phyloP scores from a whole-genome alignment of 345 rosid genomes.

The Arabidopsis suecica region DNA sequence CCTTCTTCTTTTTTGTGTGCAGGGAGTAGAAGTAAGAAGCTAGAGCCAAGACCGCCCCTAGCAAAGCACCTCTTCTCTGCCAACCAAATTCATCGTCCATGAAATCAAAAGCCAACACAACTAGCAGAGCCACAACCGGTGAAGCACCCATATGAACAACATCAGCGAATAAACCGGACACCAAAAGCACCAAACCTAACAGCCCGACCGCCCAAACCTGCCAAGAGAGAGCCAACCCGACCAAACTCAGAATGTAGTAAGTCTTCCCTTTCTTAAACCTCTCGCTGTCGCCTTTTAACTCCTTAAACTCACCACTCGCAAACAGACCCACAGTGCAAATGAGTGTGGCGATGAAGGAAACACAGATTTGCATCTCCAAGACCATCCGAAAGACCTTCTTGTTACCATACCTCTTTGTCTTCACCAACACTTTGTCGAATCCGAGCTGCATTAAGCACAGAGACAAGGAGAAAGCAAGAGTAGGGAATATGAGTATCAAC shows the following conservation, averaged over 20 bases:
- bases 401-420: constrained; percentile 38
- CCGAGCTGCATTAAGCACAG: constrained; percentile 41
- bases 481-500: constrained; percentile 39
- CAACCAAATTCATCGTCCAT: constrained; percentile 40
- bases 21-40: constrained; percentile 42
- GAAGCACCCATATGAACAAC: constrained; percentile 46
- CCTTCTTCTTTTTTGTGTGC: constrained; percentile 37
- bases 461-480: constrained; percentile 45
- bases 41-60: constrained; percentile 41
- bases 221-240: constrained; percentile 40
- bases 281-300: constrained; percentile 35
- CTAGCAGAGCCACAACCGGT: constrained; percentile 36
- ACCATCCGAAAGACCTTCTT: constrained; percentile 44
- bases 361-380: constrained; percentile 44
- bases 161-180: constrained; percentile 43
- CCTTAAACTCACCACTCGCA: constrained; percentile 44
- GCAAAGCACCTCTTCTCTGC: constrained; percentile 43
- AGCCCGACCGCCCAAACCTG: constrained; percentile 45
- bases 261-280: constrained; percentile 43
- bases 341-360: constrained; percentile 39
- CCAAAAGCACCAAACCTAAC: constrained; percentile 38
- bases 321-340: constrained; percentile 36
- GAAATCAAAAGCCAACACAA: constrained; percentile 41
- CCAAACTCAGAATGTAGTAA: constrained; percentile 38
- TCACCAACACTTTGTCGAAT: constrained; percentile 36